Conservation (phyloP, 75 land plant species). For the Selaginella moellendorffii region DNA sequence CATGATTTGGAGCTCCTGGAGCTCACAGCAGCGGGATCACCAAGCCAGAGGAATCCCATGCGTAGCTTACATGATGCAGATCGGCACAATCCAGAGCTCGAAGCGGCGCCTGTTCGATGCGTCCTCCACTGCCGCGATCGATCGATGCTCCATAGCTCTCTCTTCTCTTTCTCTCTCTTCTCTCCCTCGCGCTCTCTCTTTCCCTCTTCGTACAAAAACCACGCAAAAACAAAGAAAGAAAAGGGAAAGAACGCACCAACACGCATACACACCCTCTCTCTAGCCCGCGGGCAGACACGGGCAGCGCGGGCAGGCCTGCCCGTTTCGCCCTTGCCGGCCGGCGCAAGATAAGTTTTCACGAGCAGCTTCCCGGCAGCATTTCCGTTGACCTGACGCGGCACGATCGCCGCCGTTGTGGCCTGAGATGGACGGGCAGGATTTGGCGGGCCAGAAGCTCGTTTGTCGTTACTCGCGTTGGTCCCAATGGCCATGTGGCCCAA, state of each 20-base stretch:
- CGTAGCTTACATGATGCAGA: background rate
- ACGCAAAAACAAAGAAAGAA: background rate
- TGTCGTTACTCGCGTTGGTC: background rate
- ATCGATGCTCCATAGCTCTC: no score
- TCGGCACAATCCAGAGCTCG: background rate
- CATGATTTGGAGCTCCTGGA: no score
- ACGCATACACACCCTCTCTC: background rate
- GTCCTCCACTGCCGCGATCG: background rate
- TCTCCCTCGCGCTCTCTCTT: no score
- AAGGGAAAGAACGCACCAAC: background rate
- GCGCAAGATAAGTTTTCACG: background rate
- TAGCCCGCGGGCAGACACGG: slow-evolving; percentile 2
- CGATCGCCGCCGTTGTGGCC: background rate
- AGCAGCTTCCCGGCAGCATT: background rate
- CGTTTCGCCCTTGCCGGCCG: background rate
- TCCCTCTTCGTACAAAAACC: no score
- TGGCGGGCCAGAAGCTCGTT: background rate
- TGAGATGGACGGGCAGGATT: background rate
- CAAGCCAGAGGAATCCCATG: no score
- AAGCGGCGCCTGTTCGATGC: background rate
- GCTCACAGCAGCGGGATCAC: no score
- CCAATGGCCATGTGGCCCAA: slow-evolving; percentile 1
- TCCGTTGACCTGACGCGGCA: background rate
- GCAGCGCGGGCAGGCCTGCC: slow-evolving; percentile 2
- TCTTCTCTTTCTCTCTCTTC: no score